Evolutionary conservation across 164 flowering plant genomes (phyloP), one percentile per base, ranked within the genome.

Genomic region (Amborella trichopoda): DNA sequence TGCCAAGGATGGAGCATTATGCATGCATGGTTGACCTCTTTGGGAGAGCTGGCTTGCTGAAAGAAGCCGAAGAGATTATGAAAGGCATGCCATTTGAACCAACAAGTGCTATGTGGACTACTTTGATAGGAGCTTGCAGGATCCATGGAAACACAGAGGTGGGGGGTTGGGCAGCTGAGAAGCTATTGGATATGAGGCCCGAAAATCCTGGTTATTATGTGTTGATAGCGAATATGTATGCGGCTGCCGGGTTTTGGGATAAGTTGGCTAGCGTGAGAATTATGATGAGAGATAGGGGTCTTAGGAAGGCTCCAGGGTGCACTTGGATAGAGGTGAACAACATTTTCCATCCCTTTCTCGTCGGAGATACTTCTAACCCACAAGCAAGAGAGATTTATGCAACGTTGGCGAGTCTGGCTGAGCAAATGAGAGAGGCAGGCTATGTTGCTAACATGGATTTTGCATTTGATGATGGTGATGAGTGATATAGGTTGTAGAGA

Each of bases 1-100:
- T 30, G 26, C 87, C 75, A 3, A 56, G 44, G 54, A 32, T 76
- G 64, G 80, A 80, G 62, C 87, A 80, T 50, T 80, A 46, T 64
- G 52, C 75, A 44, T 79, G 86, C 61, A 69, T 74, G 74, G 68
- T 57, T 23, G 86, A 80, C 61, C 73, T 80, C 12, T 75, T 52
- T 53, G 83, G 83, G 25, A 69, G 81, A 50, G 83, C 83, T 41
- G 79, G 79, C 51, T 49, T 67, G 52, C 48, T 80, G 21, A 44
- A 48, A 23, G 64, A 64, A 39, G 81, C 79, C 16, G 67, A 48
- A 48, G 65, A 73, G 18, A 28, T 64, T 19, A 69, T 80, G 32
- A 38, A 17, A 14, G 26, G 19, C 17, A 80, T 77, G 83, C 78
- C 79, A 24, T 68, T 55, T 47, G 42, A 10, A 52, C 80, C 83